Percentiles rank a stretch among this genome's conserved stretches.
These are phyloP conservation scores for Ophiostoma piceae DNA, from an alignment of 2,329 filamentous ascomycete species.

Conservation along the genomic window DNA sequence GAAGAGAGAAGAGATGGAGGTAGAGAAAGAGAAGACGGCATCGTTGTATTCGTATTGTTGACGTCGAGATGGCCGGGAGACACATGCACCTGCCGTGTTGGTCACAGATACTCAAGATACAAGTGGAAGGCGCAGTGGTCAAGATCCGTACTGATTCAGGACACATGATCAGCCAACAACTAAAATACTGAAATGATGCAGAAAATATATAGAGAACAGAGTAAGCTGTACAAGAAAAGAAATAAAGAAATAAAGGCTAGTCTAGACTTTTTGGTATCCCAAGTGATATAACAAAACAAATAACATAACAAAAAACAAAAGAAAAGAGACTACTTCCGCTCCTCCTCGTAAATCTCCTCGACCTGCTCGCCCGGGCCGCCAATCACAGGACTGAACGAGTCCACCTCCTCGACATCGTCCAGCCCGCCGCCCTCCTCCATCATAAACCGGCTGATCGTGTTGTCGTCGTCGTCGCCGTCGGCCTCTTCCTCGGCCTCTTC, in stretches of 20 bases:
- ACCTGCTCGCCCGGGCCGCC: constrained; percentile 42
- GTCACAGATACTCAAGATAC: not conserved
- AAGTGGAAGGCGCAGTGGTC: not conserved
- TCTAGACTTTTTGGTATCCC: constrained; percentile 16
- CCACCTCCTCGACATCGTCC: constrained; percentile 52
- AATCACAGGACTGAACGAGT: constrained; percentile 51
- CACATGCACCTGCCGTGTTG: not conserved
- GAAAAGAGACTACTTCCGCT: not conserved
- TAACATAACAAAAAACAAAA: not conserved
- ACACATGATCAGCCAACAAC: too few relatives aligned
- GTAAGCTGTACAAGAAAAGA: not conserved
- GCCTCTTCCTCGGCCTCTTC: constrained; percentile 46
- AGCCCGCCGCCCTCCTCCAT: constrained; percentile 18
- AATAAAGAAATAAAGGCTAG: not conserved
- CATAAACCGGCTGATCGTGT: constrained; percentile 19
- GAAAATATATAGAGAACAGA: not conserved
- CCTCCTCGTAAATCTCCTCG: constrained; percentile 45
- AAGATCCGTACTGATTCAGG: not conserved
- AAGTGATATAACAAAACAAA: constrained; percentile 2
- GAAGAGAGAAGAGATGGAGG: not conserved
- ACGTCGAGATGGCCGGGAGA: not conserved
- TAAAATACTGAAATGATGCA: not conserved
- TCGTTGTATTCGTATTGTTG: not conserved
- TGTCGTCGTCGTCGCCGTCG: constrained; percentile 39
- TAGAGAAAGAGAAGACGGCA: not conserved